Evolutionary conservation across 371 early-diverging fungal genomes (phyloP), one percentile per base, ranked within the genome.

Genomic region (Apophysomyces sp.): DNA sequence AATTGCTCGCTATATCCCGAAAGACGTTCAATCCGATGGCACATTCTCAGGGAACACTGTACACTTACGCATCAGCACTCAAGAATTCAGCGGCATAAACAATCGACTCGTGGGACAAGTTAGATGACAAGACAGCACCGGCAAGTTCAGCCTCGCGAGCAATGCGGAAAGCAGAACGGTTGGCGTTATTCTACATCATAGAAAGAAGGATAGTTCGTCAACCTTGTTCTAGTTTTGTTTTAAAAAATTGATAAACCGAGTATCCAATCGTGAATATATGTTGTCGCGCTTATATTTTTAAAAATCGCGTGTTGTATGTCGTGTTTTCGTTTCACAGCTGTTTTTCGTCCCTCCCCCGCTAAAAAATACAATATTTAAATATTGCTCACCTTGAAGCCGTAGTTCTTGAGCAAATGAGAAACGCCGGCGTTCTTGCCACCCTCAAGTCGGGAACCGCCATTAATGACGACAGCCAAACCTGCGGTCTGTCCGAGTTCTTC

Each of bases 111-210:
- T 96, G 91, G 57, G 87, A 85, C 54, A 92, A 81, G 73, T 86
- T 77, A 53, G 96, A 83, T 52, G 88, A 87, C 68, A 97, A 83
- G 57, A 87, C 83, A 70, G 91, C 93, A 67, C 98, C 98, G 62
- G 93, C 88, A 63, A 96, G 85, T 86, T 96, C 96, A 62, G 96
- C 86, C 77, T 97, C 95, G 67, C 96, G 94, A 68, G 91, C 80
- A 52, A 89, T 86, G 65, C 95, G 93, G 83, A 94, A 90, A 63
- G 92, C 86, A 68, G 92, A 93, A 77, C 94, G 94, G 58, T 82
- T 85, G 61, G 85, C 73, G 66, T 90, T 89, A 82, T 91, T 91
- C 89, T 89, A 79, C 49, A 44, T 44, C 24, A 44, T 53, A 28
- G 29, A 26, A 36, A 55, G 24, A 30, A 16, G 13, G n/a, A 4